These are phyloP conservation scores for Fusarium irregulare DNA, from an alignment of 2,329 filamentous ascomycete species.

Conservation along the genomic window DNA sequence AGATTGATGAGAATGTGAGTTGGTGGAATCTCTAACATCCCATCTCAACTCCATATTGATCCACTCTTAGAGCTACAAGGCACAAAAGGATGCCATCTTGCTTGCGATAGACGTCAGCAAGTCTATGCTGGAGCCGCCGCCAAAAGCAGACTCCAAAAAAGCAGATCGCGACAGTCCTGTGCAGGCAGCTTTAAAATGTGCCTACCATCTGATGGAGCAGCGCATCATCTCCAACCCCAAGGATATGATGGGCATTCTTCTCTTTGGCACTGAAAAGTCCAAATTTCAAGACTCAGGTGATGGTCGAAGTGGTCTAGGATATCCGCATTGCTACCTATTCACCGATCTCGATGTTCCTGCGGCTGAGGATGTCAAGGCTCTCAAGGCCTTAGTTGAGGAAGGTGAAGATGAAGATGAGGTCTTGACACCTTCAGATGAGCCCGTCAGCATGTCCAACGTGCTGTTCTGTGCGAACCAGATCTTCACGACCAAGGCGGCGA, in stretches of 20 bases:
- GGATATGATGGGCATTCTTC: constrained; percentile 95
- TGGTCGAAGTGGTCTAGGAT: constrained; percentile 70
- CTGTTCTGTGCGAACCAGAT: constrained; percentile 96
- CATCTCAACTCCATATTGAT: constrained; percentile 23
- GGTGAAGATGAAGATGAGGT: constrained; percentile 77
- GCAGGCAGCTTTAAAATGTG: constrained; percentile 89
- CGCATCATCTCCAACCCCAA: constrained; percentile 96
- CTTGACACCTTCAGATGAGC: constrained; percentile 74
- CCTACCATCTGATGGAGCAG: constrained; percentile 96
- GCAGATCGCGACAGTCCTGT: constrained; percentile 81
- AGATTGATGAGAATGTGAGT: constrained; percentile 71
- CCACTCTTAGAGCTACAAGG: constrained; percentile 78
- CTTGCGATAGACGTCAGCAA: constrained; percentile 93
- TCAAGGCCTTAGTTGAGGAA: constrained; percentile 82
- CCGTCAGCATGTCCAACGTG: constrained; percentile 85
- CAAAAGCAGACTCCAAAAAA: constrained; percentile 75
- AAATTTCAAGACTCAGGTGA: constrained; percentile 78
- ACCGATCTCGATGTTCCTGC: constrained; percentile 88
- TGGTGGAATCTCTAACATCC: constrained; percentile 3
- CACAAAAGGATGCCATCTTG: constrained; percentile 96
- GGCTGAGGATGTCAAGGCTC: constrained; percentile 83
- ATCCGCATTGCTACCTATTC: constrained; percentile 93
- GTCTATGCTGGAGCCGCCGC: constrained; percentile 82
- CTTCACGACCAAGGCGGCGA: constrained; percentile 93
- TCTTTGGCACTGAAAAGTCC: constrained; percentile 90